Conservation (phyloP, 2,329 filamentous ascomycete species). For the Microascus cirrosus region DNA sequence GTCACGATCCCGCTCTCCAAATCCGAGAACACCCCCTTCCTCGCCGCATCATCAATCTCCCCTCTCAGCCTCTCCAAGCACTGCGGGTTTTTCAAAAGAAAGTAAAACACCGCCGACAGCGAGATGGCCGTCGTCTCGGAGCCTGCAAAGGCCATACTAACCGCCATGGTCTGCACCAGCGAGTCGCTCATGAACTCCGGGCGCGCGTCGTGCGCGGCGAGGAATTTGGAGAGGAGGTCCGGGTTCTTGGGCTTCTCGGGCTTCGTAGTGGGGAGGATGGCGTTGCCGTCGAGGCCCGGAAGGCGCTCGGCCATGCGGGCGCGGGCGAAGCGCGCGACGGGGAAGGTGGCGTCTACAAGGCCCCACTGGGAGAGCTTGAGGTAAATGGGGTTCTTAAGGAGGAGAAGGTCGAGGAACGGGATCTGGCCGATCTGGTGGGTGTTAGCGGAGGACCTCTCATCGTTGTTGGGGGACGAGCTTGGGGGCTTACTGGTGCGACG, state of each 20-base stretch:
- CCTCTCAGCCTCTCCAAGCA: conserved; percentile 42
- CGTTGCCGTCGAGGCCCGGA: conserved; percentile 9
- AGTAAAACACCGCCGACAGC: conserved; percentile 62
- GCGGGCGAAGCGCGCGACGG: conserved; percentile 61
- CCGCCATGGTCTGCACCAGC: conserved; percentile 58
- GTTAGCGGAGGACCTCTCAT: not conserved
- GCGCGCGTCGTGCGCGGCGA: conserved; percentile 54
- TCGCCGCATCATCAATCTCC: conserved; percentile 52
- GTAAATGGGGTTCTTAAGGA: conserved; percentile 66
- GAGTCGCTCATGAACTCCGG: conserved; percentile 62
- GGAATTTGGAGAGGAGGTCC: conserved; percentile 63
- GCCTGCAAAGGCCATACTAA: conserved; percentile 64
- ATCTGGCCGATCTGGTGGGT: conserved; percentile 55
- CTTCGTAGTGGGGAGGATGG: not conserved
- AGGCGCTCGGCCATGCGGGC: conserved; percentile 56
- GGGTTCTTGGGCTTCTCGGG: conserved; percentile 22
- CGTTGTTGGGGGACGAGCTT: not conserved
- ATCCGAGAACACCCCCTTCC: conserved; percentile 37
- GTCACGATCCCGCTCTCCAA: conserved; percentile 50
- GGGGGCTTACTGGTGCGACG: conserved; percentile 49
- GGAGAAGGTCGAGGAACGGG: conserved; percentile 55
- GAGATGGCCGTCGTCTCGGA: conserved; percentile 73
- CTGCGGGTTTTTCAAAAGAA: conserved; percentile 51
- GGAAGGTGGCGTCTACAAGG: conserved; percentile 56
- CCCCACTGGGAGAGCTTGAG: conserved; percentile 58